Evolutionary conservation across 164 flowering plant genomes (phyloP).

Genomic region (Saururus chinensis): DNA sequence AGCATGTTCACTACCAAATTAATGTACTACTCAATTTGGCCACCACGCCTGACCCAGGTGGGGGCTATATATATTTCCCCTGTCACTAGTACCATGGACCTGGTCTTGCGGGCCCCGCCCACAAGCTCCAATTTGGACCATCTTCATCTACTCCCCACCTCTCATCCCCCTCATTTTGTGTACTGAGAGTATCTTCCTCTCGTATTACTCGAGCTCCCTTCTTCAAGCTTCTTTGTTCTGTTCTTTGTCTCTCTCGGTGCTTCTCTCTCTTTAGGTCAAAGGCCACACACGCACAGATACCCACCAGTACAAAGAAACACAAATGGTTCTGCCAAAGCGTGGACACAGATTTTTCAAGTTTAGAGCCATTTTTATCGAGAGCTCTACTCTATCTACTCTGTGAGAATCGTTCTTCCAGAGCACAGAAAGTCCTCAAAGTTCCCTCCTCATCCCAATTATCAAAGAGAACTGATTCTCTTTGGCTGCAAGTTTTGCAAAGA

Average conservation of each 20-base stretch:
- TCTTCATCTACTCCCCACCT: conserved; percentile 3
- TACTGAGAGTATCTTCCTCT: conserved; percentile 2
- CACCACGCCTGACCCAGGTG: too few species aligned
- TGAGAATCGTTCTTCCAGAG: background rate
- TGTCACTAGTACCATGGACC: too few species aligned
- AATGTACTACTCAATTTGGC: too few species aligned
- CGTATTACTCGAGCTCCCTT: background rate
- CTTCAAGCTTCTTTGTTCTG: background rate
- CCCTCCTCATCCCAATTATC: too few species aligned
- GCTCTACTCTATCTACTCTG: background rate
- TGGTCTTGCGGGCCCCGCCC: background rate
- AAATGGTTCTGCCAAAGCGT: conserved; percentile 42
- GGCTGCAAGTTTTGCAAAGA: too few species aligned
- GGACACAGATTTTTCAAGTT: conserved; percentile 71
- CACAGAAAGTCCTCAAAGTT: background rate
- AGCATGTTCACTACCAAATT: too few species aligned
- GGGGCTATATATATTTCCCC: too few species aligned
- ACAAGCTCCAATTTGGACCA: background rate
- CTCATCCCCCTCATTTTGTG: conserved; percentile 6
- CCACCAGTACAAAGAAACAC: conserved; percentile 9
- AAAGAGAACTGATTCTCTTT: background rate
- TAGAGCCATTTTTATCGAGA: conserved; percentile 16
- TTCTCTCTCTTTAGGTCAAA: background rate
- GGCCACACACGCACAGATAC: too few species aligned
- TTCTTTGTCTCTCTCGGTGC: background rate